Percentiles rank a stretch among this genome's conserved stretches.
Evolutionary conservation across 176 grass and related monocot genomes (phyloP).

Genomic region (Panicum miliaceum): DNA sequence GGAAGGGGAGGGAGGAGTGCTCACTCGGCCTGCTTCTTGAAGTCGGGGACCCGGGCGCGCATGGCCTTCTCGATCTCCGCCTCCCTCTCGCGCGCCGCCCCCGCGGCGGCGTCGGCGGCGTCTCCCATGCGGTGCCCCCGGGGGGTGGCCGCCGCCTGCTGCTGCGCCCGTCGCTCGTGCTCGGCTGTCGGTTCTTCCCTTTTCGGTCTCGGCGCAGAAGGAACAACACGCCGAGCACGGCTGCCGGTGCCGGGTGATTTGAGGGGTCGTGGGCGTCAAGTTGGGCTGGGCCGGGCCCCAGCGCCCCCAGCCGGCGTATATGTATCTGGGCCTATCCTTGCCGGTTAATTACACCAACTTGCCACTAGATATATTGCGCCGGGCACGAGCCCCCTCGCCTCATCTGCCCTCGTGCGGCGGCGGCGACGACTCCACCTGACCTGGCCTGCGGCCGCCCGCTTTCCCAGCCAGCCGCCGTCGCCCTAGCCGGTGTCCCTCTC

Average conservation of each 20-base stretch:
- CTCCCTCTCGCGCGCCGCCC: constrained; percentile 49
- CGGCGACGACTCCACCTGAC: constrained; percentile 30
- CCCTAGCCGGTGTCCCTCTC: background rate
- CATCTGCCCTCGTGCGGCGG: constrained; percentile 1
- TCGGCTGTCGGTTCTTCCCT: background rate
- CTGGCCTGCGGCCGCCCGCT: background rate
- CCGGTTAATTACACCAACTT: background rate
- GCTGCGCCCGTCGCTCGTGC: background rate
- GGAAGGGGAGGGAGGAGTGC: background rate
- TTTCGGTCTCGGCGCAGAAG: constrained; percentile 5
- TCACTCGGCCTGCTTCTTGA: constrained; percentile 89
- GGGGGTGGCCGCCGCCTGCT: background rate
- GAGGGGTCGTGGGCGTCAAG: too few species aligned
- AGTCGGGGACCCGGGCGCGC: constrained; percentile 62
- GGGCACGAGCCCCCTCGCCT: too few species aligned
- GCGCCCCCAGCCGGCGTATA: background rate
- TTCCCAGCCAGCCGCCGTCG: background rate
- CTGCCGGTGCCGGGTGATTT: background rate
- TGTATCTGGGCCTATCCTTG: background rate
- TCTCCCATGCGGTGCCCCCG: background rate
- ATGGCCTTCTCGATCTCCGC: constrained; percentile 70
- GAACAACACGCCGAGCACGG: background rate
- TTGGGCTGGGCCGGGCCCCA: background rate
- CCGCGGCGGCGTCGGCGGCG: constrained; percentile 34
- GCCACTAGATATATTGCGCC: constrained; percentile 2